Base-by-base conservation (phyloP, 2,329 filamentous ascomycete species). In the Setomelanomma holmii region DNA sequence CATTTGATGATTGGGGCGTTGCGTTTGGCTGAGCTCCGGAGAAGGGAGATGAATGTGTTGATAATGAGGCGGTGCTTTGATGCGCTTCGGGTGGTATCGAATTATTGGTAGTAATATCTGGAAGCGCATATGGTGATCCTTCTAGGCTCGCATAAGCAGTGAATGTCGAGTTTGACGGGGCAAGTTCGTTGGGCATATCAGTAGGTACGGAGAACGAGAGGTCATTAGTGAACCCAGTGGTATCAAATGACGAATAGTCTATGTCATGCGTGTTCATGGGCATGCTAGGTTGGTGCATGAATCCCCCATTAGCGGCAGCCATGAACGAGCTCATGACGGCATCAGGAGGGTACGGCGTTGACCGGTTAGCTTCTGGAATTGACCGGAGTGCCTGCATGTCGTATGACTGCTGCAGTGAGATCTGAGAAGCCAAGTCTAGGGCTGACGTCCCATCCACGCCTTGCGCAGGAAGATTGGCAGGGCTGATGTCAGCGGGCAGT, bases 241-340 rank as follows among this genome's bases (percentile, higher is more conserved):
- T 48, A 39, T 71, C 64, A 47, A 64, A 74, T 10, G 61, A n/a
- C n/a, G n/a, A 21, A 48, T 63, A 71, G 6, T 49, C 61, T 16
- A 62, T 45, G n/a, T 61, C 53, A 27, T 72, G 69, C 5, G 51
- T 48, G 21, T 64, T 63, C 20, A 67, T 56, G 5, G 67, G 53
- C 50, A 64, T 64, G 40, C 58, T 43, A 23, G 56, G 53, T 41
- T 64, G 61, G 38, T 72, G 69, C 67, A 73, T 64, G 53, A 68
- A 72, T 16, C 68, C 66, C 14, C 68, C 71, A 36, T 64, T 67
- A 7, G 69, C 70, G 1, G 70, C 70, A 27, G 70, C 71, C 66
- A 74, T 69, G 56, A 74, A 61, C 1, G 71, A 73, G 40, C 71
- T 67, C 68, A 74, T 72, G 45, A 75, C 65, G 33, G 64, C 69